Percentiles rank a stretch among this genome's conserved stretches.
These are phyloP conservation scores for Tuber magnatum DNA, from an alignment of 495 filamentous ascomycete species.

Conservation along the genomic window DNA sequence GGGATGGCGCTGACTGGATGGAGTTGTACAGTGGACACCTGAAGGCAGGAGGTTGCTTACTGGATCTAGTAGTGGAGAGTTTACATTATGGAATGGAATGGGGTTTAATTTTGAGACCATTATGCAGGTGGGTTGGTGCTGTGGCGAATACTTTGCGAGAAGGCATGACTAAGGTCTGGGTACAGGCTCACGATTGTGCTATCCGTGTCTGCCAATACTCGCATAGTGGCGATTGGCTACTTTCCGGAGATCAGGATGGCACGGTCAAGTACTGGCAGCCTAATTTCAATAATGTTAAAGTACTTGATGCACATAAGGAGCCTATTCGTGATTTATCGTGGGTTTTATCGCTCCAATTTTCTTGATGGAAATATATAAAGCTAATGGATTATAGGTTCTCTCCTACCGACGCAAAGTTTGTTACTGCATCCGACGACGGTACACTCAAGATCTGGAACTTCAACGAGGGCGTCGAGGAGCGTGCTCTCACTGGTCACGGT, in stretches of 20 bases:
- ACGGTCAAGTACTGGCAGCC: conserved; percentile 98
- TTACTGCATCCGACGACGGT: conserved; percentile 89
- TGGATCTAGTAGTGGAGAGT: conserved; percentile 90
- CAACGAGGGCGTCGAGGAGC: conserved; percentile 72
- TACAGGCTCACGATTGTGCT: conserved; percentile 78
- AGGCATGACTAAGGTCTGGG: conserved; percentile 11
- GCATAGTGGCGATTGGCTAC: conserved; percentile 90
- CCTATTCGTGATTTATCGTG: conserved; percentile 77
- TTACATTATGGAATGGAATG: conserved; percentile 97
- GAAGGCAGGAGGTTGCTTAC: conserved; percentile 88
- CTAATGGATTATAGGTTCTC: conserved; percentile 50
- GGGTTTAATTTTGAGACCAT: conserved; percentile 99
- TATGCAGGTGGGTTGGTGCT: conserved; percentile 54
- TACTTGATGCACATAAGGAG: conserved; percentile 81
- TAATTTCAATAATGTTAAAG: conserved; percentile 98
- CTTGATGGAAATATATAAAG: background rate
- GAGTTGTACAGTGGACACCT: conserved; percentile 68
- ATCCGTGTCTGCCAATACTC: conserved; percentile 84
- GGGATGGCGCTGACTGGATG: background rate
- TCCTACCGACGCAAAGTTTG: conserved; percentile 88
- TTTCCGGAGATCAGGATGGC: conserved; percentile 91
- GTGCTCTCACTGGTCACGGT: conserved; percentile 74
- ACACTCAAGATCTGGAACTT: conserved; percentile 95
- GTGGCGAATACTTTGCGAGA: conserved; percentile 4
- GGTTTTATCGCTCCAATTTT: background rate